Evolutionary conservation across 2,329 filamentous ascomycete species (phyloP), one percentile per base, ranked within the genome.

Genomic region (Boeremia lycopersici): DNA sequence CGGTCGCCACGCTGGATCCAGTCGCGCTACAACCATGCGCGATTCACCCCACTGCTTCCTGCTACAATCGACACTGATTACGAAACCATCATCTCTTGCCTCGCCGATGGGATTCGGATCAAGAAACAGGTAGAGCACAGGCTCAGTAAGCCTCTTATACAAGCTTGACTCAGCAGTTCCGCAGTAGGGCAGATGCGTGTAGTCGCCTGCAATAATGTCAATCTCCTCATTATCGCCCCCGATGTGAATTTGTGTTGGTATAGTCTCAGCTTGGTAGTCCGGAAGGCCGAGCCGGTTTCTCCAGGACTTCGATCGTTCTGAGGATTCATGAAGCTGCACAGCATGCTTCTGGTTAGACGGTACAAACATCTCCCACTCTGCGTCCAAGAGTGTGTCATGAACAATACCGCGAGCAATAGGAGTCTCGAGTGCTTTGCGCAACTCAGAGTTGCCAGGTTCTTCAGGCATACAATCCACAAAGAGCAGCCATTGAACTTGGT

Each of bases 161-260:
- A 88, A 68, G 48, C 80, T 80, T 13, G 78, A 76, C 19, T 73
- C 78, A 0, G 86, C 80, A 4, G 82, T 86, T 5, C 84, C 86
- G 61, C 86, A 89, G 6, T 82, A 70, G 10, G 78, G 79, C 1
- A 85, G 71, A 9, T 80, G 72, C 6, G 74, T 60, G 60, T 86
- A 89, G 0, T 65, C 65, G 2, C 86, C 86, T 2, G 65, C 67
- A 10, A 87, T 66, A 46, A 80, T 71, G 4, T 48, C 13, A 3
- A 31, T 23, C 12, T 53, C 35, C 1, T 44, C 19, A 62, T 41
- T 19, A 74, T 73, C 7, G 76, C 64, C 13, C 12, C 74, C 61
- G 2, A 87, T 67, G 1, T 69, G 53, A 2, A 86, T 68, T 1
- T 66, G 55, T 5, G 71, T 67, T 65, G 79, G 82, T 2, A 85